Evolutionary conservation across 805 yeast genomes (phyloP), one percentile per base, ranked within the genome.

Genomic region (Pichia pseudocactophila): DNA sequence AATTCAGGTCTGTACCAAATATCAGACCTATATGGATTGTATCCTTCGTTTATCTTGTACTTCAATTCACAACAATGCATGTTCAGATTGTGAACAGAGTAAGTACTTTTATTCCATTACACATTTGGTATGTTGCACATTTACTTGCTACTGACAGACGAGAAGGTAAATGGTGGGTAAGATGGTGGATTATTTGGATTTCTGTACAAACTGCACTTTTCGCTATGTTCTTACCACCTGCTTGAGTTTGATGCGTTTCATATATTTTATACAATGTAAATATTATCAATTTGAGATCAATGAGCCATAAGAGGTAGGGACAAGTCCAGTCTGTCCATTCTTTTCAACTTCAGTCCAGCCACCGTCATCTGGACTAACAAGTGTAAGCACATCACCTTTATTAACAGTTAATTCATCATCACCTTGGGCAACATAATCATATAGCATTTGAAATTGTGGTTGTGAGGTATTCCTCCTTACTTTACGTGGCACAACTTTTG

Each of bases 261-360:
- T n/a, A n/a, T n/a, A n/a, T n/a, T n/a, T n/a, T n/a, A n/a, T n/a
- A n/a, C n/a, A n/a, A n/a, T n/a, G n/a, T n/a, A n/a, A n/a, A n/a
- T n/a, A n/a, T n/a, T n/a, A 16, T 13, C 18, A 4, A 9, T 42
- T 7, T 45, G 46, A 45, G 11, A 48, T 37, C 40, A 50, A 30
- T 49, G 62, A 64, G 40, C 78, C 80, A 58, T 89, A 89, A 47
- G 82, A 69, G 0, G 92, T 79, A 6, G 97, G 97, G 61, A 85
- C 80, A 42, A 82, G 57, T 1, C 95, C 95, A 16, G 64, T 66
- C 7, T 47, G 49, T 0, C 90, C 92, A 48, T 76, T 67, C 7
- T 82, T 45, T 56, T 84, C 90, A 11, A 97, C 97, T 51, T 80
- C 83, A 2, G 97, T 89, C 99, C 99, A 92, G 0, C 98, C 98